Conservation (phyloP, 2,329 filamentous ascomycete species). For the Aspergillus latus region DNA sequence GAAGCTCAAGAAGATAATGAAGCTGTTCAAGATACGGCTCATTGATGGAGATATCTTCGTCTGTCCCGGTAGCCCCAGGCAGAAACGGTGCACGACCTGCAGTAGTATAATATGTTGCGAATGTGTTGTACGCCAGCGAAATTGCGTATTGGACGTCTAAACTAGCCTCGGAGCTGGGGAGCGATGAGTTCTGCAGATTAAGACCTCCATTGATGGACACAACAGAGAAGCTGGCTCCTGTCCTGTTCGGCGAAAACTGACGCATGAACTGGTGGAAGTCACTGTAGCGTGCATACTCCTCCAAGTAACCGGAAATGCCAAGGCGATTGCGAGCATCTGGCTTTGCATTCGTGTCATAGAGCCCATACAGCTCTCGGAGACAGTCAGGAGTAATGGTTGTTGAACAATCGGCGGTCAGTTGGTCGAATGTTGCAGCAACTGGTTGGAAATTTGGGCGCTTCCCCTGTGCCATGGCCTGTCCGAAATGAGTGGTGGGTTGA, state of each 20-base stretch:
- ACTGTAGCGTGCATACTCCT: slow-evolving; percentile 52
- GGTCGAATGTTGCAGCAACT: slow-evolving; percentile 16
- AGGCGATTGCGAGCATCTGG: slow-evolving; percentile 41
- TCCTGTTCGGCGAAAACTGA: slow-evolving; percentile 54
- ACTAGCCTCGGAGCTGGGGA: slow-evolving; percentile 58
- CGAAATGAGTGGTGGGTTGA: slow-evolving; percentile 65
- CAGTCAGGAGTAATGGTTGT: slow-evolving; percentile 49
- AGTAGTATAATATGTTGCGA: slow-evolving; percentile 60
- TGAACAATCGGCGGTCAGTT: slow-evolving; percentile 38
- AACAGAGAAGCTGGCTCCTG: slow-evolving; percentile 57
- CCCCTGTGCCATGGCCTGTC: slow-evolving; percentile 48
- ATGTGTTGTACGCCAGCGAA: slow-evolving; percentile 55
- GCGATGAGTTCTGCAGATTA: slow-evolving; percentile 47
- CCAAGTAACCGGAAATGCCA: slow-evolving; percentile 52
- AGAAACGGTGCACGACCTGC: slow-evolving; percentile 56
- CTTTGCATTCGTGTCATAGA: slow-evolving; percentile 32
- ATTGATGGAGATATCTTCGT: slow-evolving; percentile 50
- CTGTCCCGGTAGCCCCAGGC: slow-evolving; percentile 49
- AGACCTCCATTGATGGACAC: slow-evolving; percentile 58
- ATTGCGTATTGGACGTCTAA: slow-evolving; percentile 64
- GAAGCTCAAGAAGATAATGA: slow-evolving; percentile 57
- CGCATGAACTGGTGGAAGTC: slow-evolving; percentile 60
- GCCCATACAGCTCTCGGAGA: slow-evolving; percentile 52
- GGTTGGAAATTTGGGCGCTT: slow-evolving; percentile 32
- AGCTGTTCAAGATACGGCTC: slow-evolving; percentile 68